phyloP scores from a whole-genome alignment of 345 rosid species.

The Syzygium aqueum region DNA sequence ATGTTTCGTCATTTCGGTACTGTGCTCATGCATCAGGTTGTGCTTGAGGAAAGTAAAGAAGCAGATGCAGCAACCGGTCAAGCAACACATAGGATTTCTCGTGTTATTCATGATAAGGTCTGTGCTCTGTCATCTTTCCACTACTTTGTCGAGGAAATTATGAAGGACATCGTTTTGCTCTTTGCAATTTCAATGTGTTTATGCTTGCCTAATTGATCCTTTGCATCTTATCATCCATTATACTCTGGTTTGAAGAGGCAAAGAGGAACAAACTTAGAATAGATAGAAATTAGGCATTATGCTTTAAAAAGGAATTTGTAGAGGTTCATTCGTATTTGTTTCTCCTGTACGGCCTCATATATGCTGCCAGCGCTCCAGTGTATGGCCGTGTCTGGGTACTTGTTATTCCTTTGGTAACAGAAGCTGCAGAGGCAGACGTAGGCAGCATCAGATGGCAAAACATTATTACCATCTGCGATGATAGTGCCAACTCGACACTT shows the following conservation, averaged over 20 bases:
- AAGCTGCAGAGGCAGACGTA: not conserved
- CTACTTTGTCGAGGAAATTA: not conserved
- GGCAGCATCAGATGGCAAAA: not conserved
- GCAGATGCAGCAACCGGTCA: slow-evolving; percentile 70
- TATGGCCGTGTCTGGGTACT: not conserved
- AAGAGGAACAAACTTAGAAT: not conserved
- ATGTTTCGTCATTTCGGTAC: not conserved
- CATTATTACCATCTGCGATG: not conserved
- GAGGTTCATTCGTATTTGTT: not conserved
- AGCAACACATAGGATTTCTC: slow-evolving; percentile 71
- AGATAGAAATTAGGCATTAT: not conserved
- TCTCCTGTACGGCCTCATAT: not conserved
- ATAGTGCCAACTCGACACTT: not conserved
- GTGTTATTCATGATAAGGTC: slow-evolving; percentile 83
- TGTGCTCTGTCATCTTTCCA: not conserved
- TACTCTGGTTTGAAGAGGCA: not conserved
- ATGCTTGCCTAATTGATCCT: not conserved
- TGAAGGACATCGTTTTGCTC: not conserved
- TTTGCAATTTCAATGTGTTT: not conserved
- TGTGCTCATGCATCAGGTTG: slow-evolving; percentile 26
- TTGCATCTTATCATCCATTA: not conserved
- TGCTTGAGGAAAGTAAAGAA: slow-evolving; percentile 77
- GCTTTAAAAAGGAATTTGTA: not conserved
- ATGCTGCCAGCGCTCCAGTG: not conserved
- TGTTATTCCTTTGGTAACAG: not conserved